Conservation (phyloP, 1,139 yeast genomes). For the Taiozyma sp. region DNA sequence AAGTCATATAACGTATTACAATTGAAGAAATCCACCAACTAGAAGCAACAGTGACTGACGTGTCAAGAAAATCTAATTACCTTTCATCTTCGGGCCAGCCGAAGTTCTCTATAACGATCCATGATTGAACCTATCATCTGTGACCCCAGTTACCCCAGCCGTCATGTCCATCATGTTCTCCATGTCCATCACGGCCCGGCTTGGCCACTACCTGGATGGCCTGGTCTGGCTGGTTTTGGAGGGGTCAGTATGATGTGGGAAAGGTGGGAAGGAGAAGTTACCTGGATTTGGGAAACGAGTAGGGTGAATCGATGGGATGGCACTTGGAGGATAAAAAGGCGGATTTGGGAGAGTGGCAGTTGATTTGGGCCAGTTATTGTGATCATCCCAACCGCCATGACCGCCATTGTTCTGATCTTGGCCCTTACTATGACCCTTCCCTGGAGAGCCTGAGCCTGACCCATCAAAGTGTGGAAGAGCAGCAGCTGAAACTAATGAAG, state of each 20-base stretch:
- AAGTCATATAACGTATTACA: no score
- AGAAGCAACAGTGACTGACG: no score
- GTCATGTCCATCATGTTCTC: no score
- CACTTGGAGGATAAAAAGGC: background rate
- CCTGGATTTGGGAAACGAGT: background rate
- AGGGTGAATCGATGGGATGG: background rate
- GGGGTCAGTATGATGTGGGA: background rate
- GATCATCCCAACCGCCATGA: background rate
- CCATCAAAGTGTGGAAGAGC: background rate
- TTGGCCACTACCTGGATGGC: no score
- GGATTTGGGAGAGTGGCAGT: background rate
- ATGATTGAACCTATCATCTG: no score
- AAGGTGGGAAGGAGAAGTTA: background rate
- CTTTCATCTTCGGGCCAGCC: background rate
- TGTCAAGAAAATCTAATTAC: no score
- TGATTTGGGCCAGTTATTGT: background rate
- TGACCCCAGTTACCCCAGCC: background rate
- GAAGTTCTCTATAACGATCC: background rate
- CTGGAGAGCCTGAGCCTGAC: background rate
- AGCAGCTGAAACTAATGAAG: background rate
- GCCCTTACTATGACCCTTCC: background rate
- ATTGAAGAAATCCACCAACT: no score
- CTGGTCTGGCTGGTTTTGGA: no score
- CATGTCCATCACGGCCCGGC: background rate
- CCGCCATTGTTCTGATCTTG: background rate